Percentiles rank a stretch among this genome's conserved stretches.
Conservation (phyloP, 371 early-diverging fungal genomes). For the Batkoa obscura region DNA sequence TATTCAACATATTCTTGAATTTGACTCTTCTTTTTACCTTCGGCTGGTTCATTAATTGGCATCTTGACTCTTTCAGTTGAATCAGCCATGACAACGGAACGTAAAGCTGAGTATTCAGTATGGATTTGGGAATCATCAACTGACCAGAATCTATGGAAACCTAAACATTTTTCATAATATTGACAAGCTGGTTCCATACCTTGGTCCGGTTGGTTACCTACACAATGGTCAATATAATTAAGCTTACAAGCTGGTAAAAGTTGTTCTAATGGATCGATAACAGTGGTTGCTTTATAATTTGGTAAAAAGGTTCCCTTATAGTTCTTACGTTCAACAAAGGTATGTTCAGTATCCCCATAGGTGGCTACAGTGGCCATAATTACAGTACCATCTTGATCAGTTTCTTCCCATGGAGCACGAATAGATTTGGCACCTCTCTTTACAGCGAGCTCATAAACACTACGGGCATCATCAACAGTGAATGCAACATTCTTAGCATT, state of each 20-base stretch:
- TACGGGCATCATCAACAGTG: constrained; percentile 65
- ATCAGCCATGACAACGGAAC: constrained; percentile 93
- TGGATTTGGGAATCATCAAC: constrained; percentile 93
- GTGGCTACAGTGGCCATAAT: constrained; percentile 82
- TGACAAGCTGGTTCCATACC: constrained; percentile 76
- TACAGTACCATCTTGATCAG: constrained; percentile 71
- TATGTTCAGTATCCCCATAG: constrained; percentile 83
- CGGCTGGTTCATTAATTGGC: constrained; percentile 95
- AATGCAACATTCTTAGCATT: constrained; percentile 93
- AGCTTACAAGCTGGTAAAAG: constrained; percentile 48
- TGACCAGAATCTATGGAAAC: constrained; percentile 96
- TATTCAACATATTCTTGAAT: constrained; percentile 94
- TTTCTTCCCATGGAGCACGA: constrained; percentile 55
- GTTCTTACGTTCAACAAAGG: constrained; percentile 66
- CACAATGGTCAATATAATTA: constrained; percentile 73
- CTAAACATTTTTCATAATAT: constrained; percentile 66
- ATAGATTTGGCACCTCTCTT: constrained; percentile 69
- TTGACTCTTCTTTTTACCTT: constrained; percentile 83
- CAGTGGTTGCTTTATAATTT: constrained; percentile 31
- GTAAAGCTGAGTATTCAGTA: constrained; percentile 84
- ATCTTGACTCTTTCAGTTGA: constrained; percentile 81
- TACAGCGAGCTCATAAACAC: constrained; percentile 62
- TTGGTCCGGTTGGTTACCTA: constrained; percentile 86
- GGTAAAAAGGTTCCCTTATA: constrained; percentile 85
- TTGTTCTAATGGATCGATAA: constrained; percentile 43